phyloP scores from a whole-genome alignment of 75 land plant genomes.

The Cunninghamia lanceolata region DNA sequence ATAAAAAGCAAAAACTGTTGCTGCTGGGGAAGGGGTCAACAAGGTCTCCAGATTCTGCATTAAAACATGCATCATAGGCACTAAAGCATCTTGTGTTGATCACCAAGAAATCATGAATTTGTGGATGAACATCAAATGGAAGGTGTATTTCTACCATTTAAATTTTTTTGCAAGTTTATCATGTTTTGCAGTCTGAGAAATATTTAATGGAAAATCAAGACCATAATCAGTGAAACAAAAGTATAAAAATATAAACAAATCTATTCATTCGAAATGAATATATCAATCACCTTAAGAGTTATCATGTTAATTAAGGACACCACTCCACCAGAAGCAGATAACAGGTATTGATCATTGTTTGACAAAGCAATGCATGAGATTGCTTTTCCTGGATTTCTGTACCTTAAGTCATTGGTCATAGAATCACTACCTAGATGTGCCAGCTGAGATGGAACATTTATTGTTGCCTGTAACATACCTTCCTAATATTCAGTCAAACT shows the following conservation, averaged over 20 bases:
- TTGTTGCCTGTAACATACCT: constrained; percentile 33
- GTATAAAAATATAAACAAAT: background rate
- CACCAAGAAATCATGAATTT: too few species aligned
- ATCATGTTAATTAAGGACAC: constrained; percentile 57
- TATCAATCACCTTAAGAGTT: constrained; percentile 40
- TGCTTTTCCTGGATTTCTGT: constrained; percentile 44
- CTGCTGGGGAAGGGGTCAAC: constrained; percentile 15
- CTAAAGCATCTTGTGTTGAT: background rate
- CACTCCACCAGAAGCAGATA: constrained; percentile 73
- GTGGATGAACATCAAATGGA: background rate
- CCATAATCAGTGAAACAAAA: background rate
- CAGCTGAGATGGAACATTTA: constrained; percentile 37
- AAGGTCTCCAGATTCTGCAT: constrained; percentile 20
- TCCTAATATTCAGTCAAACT: background rate
- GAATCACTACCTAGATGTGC: constrained; percentile 44
- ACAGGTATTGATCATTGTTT: constrained; percentile 57
- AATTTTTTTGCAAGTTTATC: background rate
- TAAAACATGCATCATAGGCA: background rate
- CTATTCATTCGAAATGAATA: background rate
- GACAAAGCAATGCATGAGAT: constrained; percentile 61
- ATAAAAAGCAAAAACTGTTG: constrained; percentile 20
- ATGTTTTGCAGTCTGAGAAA: background rate
- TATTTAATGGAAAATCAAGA: background rate
- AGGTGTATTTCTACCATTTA: background rate
- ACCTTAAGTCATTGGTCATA: constrained; percentile 53